A percentile compares a stretch with the other conserved stretches of the same genome.
phyloP scores from a whole-genome alignment of 768 basidiomycete species.

The Fomitopsis pulvina region DNA sequence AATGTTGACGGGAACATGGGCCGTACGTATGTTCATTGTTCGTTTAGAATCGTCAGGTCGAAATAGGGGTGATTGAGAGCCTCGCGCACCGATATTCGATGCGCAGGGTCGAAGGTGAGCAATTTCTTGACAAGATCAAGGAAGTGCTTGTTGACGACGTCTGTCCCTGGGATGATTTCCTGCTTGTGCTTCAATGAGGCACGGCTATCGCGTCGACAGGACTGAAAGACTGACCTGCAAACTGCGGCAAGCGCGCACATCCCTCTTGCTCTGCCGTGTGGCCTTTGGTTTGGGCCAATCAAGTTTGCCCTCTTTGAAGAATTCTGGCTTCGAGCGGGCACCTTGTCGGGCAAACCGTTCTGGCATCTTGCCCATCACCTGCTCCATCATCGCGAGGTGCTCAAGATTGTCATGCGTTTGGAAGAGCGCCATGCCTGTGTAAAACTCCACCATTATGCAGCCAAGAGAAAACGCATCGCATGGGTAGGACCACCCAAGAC shows the following conservation, averaged over 20 bases:
- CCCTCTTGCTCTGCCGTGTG: slow-evolving; percentile 87
- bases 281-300: slow-evolving; percentile 92
- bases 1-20: slow-evolving; percentile 9
- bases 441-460: slow-evolving; percentile 98
- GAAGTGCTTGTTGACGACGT: slow-evolving; percentile 72
- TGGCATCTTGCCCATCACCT: slow-evolving; percentile 98
- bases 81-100: slow-evolving; percentile 82
- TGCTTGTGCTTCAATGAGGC: slow-evolving; percentile 23
- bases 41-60: slow-evolving; percentile 55
- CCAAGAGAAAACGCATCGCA: slow-evolving; percentile 98
- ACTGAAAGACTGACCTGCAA: slow-evolving; percentile 51
- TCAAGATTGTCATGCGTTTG: slow-evolving; percentile 99
- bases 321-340: slow-evolving; percentile 81
- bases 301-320: slow-evolving; percentile 85
- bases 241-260: slow-evolving; percentile 78
- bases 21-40: slow-evolving; percentile 41
- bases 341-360: slow-evolving; percentile 73
- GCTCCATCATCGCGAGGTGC: slow-evolving; percentile 99
- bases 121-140: slow-evolving; percentile 83
- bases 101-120: slow-evolving; percentile 83
- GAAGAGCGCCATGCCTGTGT: slow-evolving; percentile 95
- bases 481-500: slow-evolving; percentile 95
- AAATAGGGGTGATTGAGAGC: slow-evolving; percentile 90
- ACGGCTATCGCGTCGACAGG: not conserved
- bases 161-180: slow-evolving; percentile 81